Conservation (phyloP, 805 yeast genomes). For the Suhomyces vadensis region DNA sequence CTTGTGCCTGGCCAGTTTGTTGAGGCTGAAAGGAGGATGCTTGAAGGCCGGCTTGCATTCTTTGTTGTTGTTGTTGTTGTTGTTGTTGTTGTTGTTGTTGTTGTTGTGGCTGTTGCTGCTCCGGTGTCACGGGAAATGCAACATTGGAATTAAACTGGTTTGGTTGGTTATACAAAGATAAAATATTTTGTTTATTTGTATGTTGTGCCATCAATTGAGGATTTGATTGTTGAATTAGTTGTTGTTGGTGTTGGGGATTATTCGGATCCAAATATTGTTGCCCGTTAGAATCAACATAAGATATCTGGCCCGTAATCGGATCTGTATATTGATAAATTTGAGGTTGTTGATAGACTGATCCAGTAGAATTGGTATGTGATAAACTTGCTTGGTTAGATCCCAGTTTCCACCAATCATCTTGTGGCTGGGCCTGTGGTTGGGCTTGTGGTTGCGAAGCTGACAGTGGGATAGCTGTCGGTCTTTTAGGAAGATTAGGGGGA, state of each 20-base stretch:
- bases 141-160: constrained; percentile 27
- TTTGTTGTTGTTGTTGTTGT: constrained; percentile 4
- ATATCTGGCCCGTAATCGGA: constrained; percentile 66
- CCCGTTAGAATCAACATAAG: constrained; percentile 66
- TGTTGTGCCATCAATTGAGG: constrained; percentile 27
- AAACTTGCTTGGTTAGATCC: background rate
- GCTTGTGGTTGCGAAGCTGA: constrained; percentile 24
- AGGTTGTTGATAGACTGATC: constrained; percentile 23
- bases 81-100: constrained; percentile 7
- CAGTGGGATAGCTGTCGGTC: constrained; percentile 26
- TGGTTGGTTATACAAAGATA: constrained; percentile 46
- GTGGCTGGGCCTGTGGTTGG: constrained; percentile 15
- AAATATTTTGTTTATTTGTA: constrained; percentile 37
- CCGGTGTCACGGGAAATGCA: constrained; percentile 22
- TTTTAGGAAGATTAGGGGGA: constrained; percentile 50
- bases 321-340: constrained; percentile 70
- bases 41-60: constrained; percentile 8
- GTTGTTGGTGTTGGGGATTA: constrained; percentile 45
- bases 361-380: background rate
- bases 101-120: constrained; percentile 11
- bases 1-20: constrained; percentile 10
- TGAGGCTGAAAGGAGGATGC: background rate
- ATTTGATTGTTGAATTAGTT: constrained; percentile 27
- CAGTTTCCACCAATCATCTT: constrained; percentile 35
- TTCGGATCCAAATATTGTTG: constrained; percentile 59